Conservation (phyloP, 805 yeast species). For the Candida xyloterini region DNA sequence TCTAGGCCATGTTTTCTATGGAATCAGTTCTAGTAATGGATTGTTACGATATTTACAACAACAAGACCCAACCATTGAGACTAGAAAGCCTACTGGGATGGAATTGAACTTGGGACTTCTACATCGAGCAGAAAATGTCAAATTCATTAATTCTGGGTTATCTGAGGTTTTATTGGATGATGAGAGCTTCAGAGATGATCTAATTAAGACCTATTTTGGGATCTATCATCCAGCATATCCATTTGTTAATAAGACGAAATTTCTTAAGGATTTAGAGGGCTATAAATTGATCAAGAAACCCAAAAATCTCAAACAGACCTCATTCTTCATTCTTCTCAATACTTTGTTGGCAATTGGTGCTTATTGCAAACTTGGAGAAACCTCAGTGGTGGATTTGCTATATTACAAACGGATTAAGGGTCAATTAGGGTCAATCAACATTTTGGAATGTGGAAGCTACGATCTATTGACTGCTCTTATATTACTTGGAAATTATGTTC, state of each 20-base stretch:
- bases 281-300: constrained; percentile 18
- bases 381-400: constrained; percentile 43
- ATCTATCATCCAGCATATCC: constrained; percentile 55
- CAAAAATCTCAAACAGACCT: constrained; percentile 37
- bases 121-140: constrained; percentile 6
- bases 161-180: constrained; percentile 7
- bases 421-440: constrained; percentile 34
- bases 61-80: constrained; percentile 1
- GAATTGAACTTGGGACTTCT: constrained; percentile 3
- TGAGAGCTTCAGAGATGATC: constrained; percentile 6
- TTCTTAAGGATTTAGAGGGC: constrained; percentile 41
- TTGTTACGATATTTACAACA: constrained; percentile 28
- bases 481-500: constrained; percentile 50
- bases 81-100: background rate
- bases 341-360: constrained; percentile 57
- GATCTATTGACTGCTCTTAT: constrained; percentile 46
- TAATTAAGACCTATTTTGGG: constrained; percentile 45
- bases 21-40: constrained; percentile 52
- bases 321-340: constrained; percentile 48
- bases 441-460: constrained; percentile 51
- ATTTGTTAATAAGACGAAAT: constrained; percentile 43
- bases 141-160: constrained; percentile 6
- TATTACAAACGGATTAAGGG: constrained; percentile 48
- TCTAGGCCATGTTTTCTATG: constrained; percentile 38
- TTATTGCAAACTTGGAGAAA: constrained; percentile 52